phyloP scores from a whole-genome alignment of 306 rosid species.

The Crotalaria pallida region DNA sequence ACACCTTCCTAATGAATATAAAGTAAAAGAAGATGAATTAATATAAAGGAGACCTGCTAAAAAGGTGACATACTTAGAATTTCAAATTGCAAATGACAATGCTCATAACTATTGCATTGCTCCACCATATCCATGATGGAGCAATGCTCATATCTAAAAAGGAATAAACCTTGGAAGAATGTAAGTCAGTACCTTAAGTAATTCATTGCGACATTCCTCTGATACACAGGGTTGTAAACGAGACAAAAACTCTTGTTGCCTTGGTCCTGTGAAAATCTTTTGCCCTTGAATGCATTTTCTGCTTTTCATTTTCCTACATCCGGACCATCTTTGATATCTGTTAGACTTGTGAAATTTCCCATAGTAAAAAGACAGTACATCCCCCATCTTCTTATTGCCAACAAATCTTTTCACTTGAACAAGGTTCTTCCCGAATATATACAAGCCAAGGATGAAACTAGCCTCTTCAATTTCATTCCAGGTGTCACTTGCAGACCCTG shows the following conservation, averaged over 20 bases:
- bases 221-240: conserved; percentile 52
- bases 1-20: background rate
- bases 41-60: background rate
- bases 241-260: conserved; percentile 77
- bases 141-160: conserved; percentile 4
- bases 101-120: background rate
- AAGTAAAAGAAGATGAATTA: conserved; percentile 5
- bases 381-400: conserved; percentile 63
- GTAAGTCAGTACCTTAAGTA: conserved; percentile 54
- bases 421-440: conserved; percentile 82
- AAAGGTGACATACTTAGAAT: background rate
- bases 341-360: conserved; percentile 74
- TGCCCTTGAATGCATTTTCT: conserved; percentile 64
- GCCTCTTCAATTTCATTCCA: conserved; percentile 71
- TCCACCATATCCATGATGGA: background rate
- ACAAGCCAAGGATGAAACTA: conserved; percentile 71
- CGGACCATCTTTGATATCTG: conserved; percentile 67
- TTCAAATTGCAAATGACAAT: background rate
- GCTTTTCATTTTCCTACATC: conserved; percentile 58
- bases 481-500: conserved; percentile 43
- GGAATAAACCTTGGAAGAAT: background rate
- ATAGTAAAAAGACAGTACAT: conserved; percentile 74
- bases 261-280: conserved; percentile 68
- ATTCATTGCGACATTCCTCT: conserved; percentile 40
- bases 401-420: conserved; percentile 60